Evolutionary conservation across 768 basidiomycete species (phyloP), one percentile per base, ranked within the genome.

Genomic region (Termitomyces sp.): DNA sequence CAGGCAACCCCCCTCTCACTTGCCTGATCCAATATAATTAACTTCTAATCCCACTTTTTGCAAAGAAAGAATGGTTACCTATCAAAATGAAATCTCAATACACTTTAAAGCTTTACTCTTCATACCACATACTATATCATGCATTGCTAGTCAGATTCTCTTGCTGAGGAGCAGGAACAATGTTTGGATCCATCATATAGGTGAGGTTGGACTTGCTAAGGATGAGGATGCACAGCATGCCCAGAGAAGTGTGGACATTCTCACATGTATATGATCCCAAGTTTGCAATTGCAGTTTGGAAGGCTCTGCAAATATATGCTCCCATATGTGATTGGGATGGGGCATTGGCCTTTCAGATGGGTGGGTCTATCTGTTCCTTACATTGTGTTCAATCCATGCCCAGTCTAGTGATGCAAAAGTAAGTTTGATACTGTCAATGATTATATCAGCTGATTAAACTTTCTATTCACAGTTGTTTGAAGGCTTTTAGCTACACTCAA

Each of bases 211-310:
- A 20, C 31, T 58, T 17, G 59, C 63, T 11, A 68, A 70, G 53
- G 76, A 81, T 42, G 73, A 78, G 9, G 81, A 86, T 51, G 74
- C 73, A 17, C 77, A n/a, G 81, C 82, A 86, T 69, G 83, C 84
- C 0, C 86, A 84, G 62, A 81, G 87, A 15, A 88, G 82, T 62
- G 88, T 88, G 4, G 89, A 89, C 64, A 86, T 90, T 58, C 76
- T 91, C 40, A 86, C 86, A 0, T 77, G 85, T 38, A 81, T 59
- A 84, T 89, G 86, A 90, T 66, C 67, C 78, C 0, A 68, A 75
- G 4, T 90, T 89, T 63, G 86, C 88, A 0, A 73, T 76, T 54
- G 79, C 82, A 20, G 81, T 90, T 47, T 75, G 77, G 65, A 85
- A 25, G 20, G 20, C 83, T 15, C 64, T 90, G 61, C 78, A 81